These are phyloP conservation scores for Chlorella variabilis DNA, from an alignment of 163 green algal species.

Conservation along the genomic window DNA sequence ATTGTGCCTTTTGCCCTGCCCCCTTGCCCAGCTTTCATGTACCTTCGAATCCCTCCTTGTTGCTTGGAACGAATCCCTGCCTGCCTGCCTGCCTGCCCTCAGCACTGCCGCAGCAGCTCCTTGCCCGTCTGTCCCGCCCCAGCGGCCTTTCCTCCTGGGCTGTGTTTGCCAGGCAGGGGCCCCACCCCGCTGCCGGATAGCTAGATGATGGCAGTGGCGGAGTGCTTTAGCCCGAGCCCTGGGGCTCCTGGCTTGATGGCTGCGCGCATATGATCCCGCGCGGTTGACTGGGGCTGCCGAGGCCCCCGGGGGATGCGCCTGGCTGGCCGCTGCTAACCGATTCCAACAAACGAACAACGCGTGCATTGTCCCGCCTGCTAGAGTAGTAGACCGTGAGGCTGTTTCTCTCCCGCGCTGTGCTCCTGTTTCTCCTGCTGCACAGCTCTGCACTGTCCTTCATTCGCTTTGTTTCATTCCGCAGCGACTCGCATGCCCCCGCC, in stretches of 20 bases:
- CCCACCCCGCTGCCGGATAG: neutral
- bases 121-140: neutral
- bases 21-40: too few relatives aligned
- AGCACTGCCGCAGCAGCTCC: too few relatives aligned
- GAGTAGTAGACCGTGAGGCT: too few relatives aligned
- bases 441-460: too few relatives aligned
- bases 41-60: too few relatives aligned
- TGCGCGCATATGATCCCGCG: constrained; percentile 9
- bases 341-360: neutral
- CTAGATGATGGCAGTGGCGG: constrained; percentile 5
- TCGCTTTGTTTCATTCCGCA: too few relatives aligned
- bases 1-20: too few relatives aligned
- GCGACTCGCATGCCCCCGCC: neutral
- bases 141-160: neutral
- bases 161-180: neutral
- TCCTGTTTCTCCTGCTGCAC: neutral
- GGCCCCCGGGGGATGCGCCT: constrained; percentile 10
- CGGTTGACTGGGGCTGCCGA: neutral
- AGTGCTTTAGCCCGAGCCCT: neutral
- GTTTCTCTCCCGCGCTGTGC: too few relatives aligned
- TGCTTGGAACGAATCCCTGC: too few relatives aligned
- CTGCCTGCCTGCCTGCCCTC: too few relatives aligned
- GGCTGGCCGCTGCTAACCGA: neutral
- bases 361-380: too few relatives aligned
- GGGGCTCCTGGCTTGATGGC: too few relatives aligned